A percentile compares a stretch with the other conserved stretches of the same genome.
Conservation (phyloP, 169 alveolate species). For the Plasmodium ovale region DNA sequence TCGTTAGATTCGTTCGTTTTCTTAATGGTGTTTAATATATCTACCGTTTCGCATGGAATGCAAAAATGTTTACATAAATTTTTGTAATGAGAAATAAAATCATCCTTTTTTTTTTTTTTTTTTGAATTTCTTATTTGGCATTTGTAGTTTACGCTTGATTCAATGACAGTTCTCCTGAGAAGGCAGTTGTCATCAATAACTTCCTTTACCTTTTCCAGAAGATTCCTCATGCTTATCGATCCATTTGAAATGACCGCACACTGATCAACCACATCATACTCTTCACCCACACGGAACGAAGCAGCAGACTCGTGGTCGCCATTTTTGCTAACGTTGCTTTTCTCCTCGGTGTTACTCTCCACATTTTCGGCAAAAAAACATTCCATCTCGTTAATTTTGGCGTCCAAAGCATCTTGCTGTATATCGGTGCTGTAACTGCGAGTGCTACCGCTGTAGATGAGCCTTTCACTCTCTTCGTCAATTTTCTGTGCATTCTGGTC, state of each 20-base stretch:
- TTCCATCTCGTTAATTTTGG: not conserved
- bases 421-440: not conserved
- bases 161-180: slow-evolving; percentile 21
- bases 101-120: slow-evolving; percentile 31
- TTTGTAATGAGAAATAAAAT: slow-evolving; percentile 16
- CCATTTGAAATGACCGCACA: too few species aligned
- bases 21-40: slow-evolving; percentile 12
- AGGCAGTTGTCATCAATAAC: slow-evolving; percentile 30
- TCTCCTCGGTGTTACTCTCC: not conserved
- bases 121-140: slow-evolving; percentile 14
- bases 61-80: slow-evolving; percentile 59
- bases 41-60: slow-evolving; percentile 53
- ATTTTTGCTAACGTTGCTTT: not conserved
- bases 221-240: not conserved
- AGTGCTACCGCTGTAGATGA: not conserved
- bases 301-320: not conserved
- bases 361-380: not conserved
- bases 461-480: not conserved
- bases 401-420: too few species aligned
- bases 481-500: not conserved
- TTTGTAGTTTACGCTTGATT: slow-evolving; percentile 9
- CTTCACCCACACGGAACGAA: too few species aligned
- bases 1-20: slow-evolving; percentile 2
- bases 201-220: not conserved
- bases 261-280: too few species aligned